Conservation (phyloP, 768 basidiomycete genomes). For the Lactarius vividus region DNA sequence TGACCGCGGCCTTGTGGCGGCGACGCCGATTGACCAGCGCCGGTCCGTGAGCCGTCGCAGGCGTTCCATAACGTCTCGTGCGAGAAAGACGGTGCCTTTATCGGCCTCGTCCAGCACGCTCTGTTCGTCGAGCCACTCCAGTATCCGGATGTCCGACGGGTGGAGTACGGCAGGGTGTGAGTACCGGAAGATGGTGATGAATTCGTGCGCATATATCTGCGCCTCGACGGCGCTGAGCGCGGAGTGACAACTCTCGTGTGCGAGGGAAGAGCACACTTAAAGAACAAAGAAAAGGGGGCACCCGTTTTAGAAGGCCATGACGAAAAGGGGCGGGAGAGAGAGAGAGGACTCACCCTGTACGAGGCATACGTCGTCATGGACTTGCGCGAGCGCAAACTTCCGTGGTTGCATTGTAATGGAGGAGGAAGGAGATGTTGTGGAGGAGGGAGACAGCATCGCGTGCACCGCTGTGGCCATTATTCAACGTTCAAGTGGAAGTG, state of each 20-base stretch:
- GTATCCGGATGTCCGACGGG: slow-evolving; percentile 37
- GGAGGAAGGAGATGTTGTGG: slow-evolving; percentile 3
- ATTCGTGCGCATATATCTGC: slow-evolving; percentile 39
- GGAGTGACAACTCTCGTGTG: slow-evolving; percentile 28
- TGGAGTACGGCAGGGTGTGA: slow-evolving; percentile 37
- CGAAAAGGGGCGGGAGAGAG: background rate
- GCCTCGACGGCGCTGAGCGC: slow-evolving; percentile 36
- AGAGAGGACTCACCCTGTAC: slow-evolving; percentile 26
- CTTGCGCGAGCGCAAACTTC: slow-evolving; percentile 29
- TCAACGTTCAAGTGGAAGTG: background rate
- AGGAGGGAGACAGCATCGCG: slow-evolving; percentile 6
- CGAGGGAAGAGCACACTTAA: slow-evolving; percentile 22
- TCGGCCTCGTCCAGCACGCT: slow-evolving; percentile 36
- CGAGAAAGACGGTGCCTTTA: slow-evolving; percentile 38
- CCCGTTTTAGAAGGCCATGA: background rate
- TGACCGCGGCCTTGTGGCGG: background rate
- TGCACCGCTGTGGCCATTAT: slow-evolving; percentile 14
- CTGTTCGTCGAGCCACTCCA: slow-evolving; percentile 35
- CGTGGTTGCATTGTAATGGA: background rate
- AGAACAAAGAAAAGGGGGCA: background rate
- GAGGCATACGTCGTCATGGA: slow-evolving; percentile 29
- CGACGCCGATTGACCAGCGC: slow-evolving; percentile 14
- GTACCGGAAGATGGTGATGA: slow-evolving; percentile 41
- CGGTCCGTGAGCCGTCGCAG: slow-evolving; percentile 33
- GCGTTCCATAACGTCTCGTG: slow-evolving; percentile 36